Base-by-base conservation (phyloP, 2,329 filamentous ascomycete genomes). In the Phialocephala subalpina region DNA sequence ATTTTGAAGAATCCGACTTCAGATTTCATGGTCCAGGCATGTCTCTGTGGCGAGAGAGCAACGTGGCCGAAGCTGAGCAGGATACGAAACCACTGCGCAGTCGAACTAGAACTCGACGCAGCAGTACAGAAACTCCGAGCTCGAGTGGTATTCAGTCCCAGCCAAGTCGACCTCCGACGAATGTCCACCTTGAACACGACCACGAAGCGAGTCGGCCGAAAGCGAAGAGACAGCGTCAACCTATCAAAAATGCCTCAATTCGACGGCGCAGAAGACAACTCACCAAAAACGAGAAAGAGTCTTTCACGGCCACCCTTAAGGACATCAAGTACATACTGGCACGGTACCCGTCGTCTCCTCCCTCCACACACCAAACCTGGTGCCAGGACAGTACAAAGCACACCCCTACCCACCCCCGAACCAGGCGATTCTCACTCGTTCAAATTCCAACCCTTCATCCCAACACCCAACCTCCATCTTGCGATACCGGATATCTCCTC, bases 61-160 rank as follows among this genome's bases (percentile, higher is more conserved):
- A 97, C 94, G 0, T 98, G 94, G 95, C 94, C 94, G 0, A 94
- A 94, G 76, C 81, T 98, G 11, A 91, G 91, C 69, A 88, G 93
- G 14, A 92, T 98, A 73, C 86, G 92, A 45, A 96, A 97, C 74
- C 91, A 94, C 62, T 93, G 93, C 72, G 92, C 94, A 2, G 93
- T 97, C 62, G 95, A 98, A 77, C 81, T 97, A 56, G 93, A 94
- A 3, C 81, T 98, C 1, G 92, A 96, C 75, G 84, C 87, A 22
- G 91, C 92, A 1, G 90, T 95, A 0, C 89, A 92, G 68, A 82
- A 84, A 12, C 80, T 94, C 33, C 84, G 90, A 35, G 86, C 90
- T 2, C 82, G 88, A 3, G 88, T 93, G 7, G 76, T 77, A 8
- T 77, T 77, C 63, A 76, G 75, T 59, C 74, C 74, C 1, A 77